Percentiles rank a stretch among this genome's conserved stretches.
Evolutionary conservation across 176 grass and related monocot genomes (phyloP).

Genomic region (Elaeis guineensis): DNA sequence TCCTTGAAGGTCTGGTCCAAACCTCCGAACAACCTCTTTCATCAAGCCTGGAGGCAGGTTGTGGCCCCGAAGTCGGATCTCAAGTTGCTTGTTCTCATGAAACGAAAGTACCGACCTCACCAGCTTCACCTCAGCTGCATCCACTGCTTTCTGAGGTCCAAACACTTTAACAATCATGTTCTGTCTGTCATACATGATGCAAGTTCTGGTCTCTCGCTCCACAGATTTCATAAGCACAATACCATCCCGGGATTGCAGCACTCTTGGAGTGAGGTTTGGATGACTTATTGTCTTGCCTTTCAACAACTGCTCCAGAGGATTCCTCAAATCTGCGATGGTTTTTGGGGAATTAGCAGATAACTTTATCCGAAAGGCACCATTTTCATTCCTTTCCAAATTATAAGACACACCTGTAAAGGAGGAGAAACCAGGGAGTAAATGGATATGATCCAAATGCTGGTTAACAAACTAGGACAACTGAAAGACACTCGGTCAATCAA

Average conservation of each 20-base stretch:
- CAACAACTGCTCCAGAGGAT: slow-evolving; percentile 65
- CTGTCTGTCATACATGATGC: slow-evolving; percentile 70
- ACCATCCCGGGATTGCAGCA: slow-evolving; percentile 64
- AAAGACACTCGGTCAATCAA: too few species aligned
- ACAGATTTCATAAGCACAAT: slow-evolving; percentile 45
- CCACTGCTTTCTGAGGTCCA: slow-evolving; percentile 37
- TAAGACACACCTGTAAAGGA: slow-evolving; percentile 53
- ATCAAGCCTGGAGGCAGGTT: slow-evolving; percentile 65
- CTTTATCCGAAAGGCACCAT: slow-evolving; percentile 47
- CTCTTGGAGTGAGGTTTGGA: slow-evolving; percentile 43
- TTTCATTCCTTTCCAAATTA: slow-evolving; percentile 62
- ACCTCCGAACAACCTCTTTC: slow-evolving; percentile 65
- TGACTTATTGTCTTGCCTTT: slow-evolving; percentile 78
- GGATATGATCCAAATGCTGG: background rate
- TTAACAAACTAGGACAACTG: too few species aligned
- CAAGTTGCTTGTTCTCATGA: slow-evolving; percentile 51
- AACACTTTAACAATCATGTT: slow-evolving; percentile 66
- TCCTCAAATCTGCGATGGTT: slow-evolving; percentile 83
- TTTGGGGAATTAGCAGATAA: slow-evolving; percentile 74
- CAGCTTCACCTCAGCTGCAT: slow-evolving; percentile 56
- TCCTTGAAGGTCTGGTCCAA: slow-evolving; percentile 62
- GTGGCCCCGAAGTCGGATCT: slow-evolving; percentile 48
- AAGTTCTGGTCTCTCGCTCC: slow-evolving; percentile 67
- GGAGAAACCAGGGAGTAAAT: background rate
- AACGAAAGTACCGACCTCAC: slow-evolving; percentile 40